Evolutionary conservation across 192 early-diverging fungal genomes (phyloP), one percentile per base, ranked within the genome.

Genomic region (Coemansia sp.): DNA sequence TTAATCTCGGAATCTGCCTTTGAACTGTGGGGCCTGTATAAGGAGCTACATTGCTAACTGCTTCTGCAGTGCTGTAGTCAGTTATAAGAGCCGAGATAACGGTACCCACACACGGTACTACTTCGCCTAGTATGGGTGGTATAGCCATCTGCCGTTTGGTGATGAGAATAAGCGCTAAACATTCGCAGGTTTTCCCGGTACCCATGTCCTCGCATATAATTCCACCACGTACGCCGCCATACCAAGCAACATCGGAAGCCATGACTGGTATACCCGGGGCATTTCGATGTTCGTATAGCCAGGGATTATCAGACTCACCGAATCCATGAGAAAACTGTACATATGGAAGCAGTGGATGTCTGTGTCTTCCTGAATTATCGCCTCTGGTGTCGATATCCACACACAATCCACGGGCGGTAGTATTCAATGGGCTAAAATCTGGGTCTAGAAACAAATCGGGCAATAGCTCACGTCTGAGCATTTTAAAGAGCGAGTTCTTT

Each of bases 181-280:
- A 88, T 21, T 90, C 84, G 65, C 86, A 85, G 0, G 89, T 92
- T 62, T 92, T 92, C 7, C 92, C 93, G 2, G 88, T 90, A n/a
- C 93, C 92, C 93, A 94, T 94, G 26, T 93, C 91, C 64, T 93
- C 93, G 70, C 88, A 92, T 44, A 94, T 86, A 54, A 94, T 89
- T 0, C 93, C 91, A 21, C 88, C 89, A 7, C 62, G 71, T 0
- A 72, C 58, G 44, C 73, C 65, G 57, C 65, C 64, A 49, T 73
- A 76, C 74, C 74, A 76, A n/a, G 69, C 60, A 2, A 76, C 70
- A 62, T 76, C 66, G 19, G 58, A 44, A 5, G 73, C 64, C 19
- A 50, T 41, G 5, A 74, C 55, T 27, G 64, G 64, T 74, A 78
- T 7, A 60, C 70, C 58, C 70, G 83, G 59, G 5, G 41, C 2